A percentile compares a stretch with the other conserved stretches of the same genome.
Conservation (phyloP, 176 grass and related monocot genomes). For the Paspalum notatum region DNA sequence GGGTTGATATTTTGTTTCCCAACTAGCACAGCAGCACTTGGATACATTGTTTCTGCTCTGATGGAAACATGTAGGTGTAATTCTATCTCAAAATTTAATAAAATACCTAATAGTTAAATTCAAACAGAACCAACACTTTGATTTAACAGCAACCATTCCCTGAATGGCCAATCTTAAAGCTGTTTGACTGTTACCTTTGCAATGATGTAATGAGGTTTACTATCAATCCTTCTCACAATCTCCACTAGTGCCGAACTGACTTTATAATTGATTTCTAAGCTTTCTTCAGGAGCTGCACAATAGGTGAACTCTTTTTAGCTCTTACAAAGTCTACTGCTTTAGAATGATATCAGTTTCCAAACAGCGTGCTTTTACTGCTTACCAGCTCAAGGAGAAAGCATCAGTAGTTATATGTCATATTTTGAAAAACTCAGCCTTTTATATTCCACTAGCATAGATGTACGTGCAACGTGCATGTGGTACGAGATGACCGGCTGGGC, state of each 20-base stretch:
- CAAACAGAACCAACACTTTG: not conserved
- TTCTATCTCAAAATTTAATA: conserved; percentile 20
- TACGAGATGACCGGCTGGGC: no score
- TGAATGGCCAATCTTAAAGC: conserved; percentile 4
- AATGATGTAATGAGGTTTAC: conserved; percentile 81
- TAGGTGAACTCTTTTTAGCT: conserved; percentile 34
- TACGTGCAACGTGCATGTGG: no score
- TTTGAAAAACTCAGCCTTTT: conserved; percentile 9
- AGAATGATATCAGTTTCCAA: conserved; percentile 11
- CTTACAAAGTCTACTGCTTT: conserved; percentile 27
- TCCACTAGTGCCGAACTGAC: conserved; percentile 90
- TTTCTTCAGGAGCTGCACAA: conserved; percentile 84
- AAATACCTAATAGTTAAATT: not conserved
- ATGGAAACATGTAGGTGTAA: conserved; percentile 26
- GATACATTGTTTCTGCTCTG: not conserved
- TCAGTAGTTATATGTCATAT: not conserved
- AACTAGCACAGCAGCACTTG: conserved; percentile 16
- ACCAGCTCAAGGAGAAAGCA: conserved; percentile 18
- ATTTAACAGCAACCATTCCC: conserved; percentile 2
- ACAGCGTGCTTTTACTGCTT: not conserved
- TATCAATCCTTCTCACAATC: conserved; percentile 72
- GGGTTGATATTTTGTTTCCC: conserved; percentile 27
- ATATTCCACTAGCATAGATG: no score
- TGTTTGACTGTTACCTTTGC: conserved; percentile 73
- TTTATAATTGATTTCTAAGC: conserved; percentile 96